Base-by-base conservation (phyloP, 177 flowering plant genomes). In the Vitis hybrid region DNA sequence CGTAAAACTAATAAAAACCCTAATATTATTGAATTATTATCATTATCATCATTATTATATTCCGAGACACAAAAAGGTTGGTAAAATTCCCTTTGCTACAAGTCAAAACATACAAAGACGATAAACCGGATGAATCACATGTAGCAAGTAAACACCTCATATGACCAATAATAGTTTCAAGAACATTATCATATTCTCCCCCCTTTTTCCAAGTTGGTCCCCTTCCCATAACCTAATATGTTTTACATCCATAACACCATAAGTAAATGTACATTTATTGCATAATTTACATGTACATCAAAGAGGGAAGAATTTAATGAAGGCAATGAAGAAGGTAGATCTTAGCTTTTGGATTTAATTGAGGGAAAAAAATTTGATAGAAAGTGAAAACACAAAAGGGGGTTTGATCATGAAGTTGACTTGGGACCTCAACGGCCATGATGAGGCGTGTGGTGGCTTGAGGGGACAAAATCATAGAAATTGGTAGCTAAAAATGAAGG, bases 381-480 rank as follows among this genome's bases (percentile, higher is more conserved):
- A 60, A 45, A 34, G 45, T 17, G 9, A 58, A 21, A 14, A 30
- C 59, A 62, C 18, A 32, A 30, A 30, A 64, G 12, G 4, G 54
- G 0, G 6, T 68, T 56, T 18, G 69, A 80, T 34, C 40, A 34
- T 77, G 81, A 79, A 66, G 81, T 86, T 84, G 92, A 88, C 92
- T 77, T 82, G 0, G 54, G 14, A 70, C 52, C 68, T 74, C 64
- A 65, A 82, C 83, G 81, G 82, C 69, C 70, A 88, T 88, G 87
- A 86, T 86, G 82, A 84, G 80, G 78, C 76, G 77, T 86, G 84
- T 74, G 81, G 15, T 80, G 72, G 67, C 55, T 56, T 1, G 19
- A 73, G 81, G 84, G 72, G 86, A 85, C 92, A 85, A 58, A 78
- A 88, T 88, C 78, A 88, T 86, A 69, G 64, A 55, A 79, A 78